phyloP scores from a whole-genome alignment of 495 filamentous ascomycete genomes.

The Xanthoparmelia taractica region DNA sequence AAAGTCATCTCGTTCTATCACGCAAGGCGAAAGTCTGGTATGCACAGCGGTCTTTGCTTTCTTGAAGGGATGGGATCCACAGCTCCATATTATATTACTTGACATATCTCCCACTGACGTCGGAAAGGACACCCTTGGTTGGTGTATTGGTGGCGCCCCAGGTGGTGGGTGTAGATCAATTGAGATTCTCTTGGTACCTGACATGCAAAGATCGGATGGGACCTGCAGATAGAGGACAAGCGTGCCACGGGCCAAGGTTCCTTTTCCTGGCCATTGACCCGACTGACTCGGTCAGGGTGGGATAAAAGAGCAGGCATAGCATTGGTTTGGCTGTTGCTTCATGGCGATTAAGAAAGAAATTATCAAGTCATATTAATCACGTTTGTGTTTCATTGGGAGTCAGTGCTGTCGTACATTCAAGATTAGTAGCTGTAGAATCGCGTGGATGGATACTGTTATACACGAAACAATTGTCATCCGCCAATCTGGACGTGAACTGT shows the following conservation, averaged over 20 bases:
- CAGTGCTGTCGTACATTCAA: neutral
- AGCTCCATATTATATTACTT: neutral
- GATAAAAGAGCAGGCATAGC: neutral
- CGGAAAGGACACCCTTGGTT: neutral
- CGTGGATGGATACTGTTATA: no score
- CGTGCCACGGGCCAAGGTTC: neutral
- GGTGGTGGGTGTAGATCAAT: neutral
- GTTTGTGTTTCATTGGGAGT: neutral
- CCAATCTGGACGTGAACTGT: neutral
- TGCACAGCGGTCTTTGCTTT: neutral
- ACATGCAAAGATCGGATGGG: neutral
- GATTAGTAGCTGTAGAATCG: neutral
- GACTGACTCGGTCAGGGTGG: neutral
- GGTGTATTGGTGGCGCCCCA: neutral
- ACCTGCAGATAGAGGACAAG: slow-evolving; percentile 16
- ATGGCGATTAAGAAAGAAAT: neutral
- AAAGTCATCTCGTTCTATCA: neutral
- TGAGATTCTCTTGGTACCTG: neutral
- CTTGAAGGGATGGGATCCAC: neutral
- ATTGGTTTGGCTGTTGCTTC: neutral
- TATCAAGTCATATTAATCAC: neutral
- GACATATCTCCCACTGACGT: neutral
- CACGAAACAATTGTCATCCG: neutral
- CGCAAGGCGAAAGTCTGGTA: neutral
- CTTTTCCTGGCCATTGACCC: neutral